Evolutionary conservation across 2,329 filamentous ascomycete species (phyloP).

Genomic region (Fusarium sp.): DNA sequence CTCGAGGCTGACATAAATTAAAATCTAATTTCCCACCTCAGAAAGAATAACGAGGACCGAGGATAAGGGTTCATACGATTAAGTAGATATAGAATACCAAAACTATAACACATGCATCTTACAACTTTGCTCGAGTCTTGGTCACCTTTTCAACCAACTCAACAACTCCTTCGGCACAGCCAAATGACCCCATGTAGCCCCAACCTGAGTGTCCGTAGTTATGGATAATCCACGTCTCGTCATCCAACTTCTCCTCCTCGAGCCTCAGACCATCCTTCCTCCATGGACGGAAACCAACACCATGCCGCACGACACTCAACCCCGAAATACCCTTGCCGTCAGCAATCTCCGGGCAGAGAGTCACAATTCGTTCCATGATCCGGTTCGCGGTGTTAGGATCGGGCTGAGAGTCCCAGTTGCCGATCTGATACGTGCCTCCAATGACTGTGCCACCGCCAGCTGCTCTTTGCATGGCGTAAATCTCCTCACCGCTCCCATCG

Average conservation of each 20-base stretch:
- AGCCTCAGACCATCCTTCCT: constrained; percentile 77
- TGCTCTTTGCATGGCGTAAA: constrained; percentile 82
- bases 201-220: constrained; percentile 79
- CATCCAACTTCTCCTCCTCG: constrained; percentile 66
- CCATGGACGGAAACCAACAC: constrained; percentile 79
- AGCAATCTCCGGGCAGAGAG: constrained; percentile 62
- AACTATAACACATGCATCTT: neutral
- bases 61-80: neutral
- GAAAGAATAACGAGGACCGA: neutral
- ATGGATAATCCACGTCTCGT: constrained; percentile 65
- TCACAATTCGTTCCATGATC: constrained; percentile 79
- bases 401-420: constrained; percentile 78
- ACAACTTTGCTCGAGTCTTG: constrained; percentile 1
- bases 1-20: neutral
- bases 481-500: constrained; percentile 74
- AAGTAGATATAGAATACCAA: neutral
- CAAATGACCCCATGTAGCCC: constrained; percentile 68
- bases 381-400: constrained; percentile 78
- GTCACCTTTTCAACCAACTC: constrained; percentile 25
- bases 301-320: constrained; percentile 80
- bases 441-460: constrained; percentile 78
- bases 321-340: constrained; percentile 67
- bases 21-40: neutral
- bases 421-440: constrained; percentile 80
- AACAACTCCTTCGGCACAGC: constrained; percentile 23